A percentile compares a stretch with the other conserved stretches of the same genome.
phyloP scores from a whole-genome alignment of 1,139 yeast genomes.

The Sporopachydermia cereana region DNA sequence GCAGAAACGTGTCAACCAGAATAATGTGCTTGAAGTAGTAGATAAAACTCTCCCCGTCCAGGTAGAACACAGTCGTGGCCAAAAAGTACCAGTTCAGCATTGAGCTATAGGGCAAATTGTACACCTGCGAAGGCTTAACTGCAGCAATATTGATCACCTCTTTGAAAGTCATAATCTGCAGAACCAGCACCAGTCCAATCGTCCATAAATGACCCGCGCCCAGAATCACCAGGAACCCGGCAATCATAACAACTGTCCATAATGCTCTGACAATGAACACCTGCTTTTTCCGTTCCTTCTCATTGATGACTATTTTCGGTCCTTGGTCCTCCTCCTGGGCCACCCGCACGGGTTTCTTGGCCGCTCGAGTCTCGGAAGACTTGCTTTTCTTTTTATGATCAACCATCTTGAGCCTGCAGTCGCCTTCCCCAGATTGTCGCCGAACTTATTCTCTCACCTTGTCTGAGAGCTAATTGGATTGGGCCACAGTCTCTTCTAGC shows the following conservation, averaged over 20 bases:
- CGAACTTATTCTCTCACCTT: too few relatives aligned
- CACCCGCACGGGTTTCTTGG: too few relatives aligned
- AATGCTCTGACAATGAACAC: slow-evolving; percentile 82
- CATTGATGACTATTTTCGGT: slow-evolving; percentile 18
- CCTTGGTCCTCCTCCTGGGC: too few relatives aligned
- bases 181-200: slow-evolving; percentile 53
- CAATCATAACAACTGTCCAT: slow-evolving; percentile 91
- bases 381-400: too few relatives aligned
- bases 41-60: slow-evolving; percentile 58
- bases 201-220: slow-evolving; percentile 86
- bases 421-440: too few relatives aligned
- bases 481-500: neutral
- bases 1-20: slow-evolving; percentile 25
- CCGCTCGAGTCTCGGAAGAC: neutral
- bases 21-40: slow-evolving; percentile 32
- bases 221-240: slow-evolving; percentile 54
- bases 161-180: slow-evolving; percentile 76
- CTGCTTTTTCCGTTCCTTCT: slow-evolving; percentile 58
- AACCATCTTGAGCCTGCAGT: too few relatives aligned
- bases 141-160: slow-evolving; percentile 81
- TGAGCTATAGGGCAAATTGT: slow-evolving; percentile 70
- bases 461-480: too few relatives aligned
- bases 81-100: slow-evolving; percentile 85
- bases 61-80: slow-evolving; percentile 49
- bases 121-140: slow-evolving; percentile 71